These are phyloP conservation scores for Paraphoma chrysanthemicola DNA, from an alignment of 2,329 filamentous ascomycete species.

Conservation along the genomic window DNA sequence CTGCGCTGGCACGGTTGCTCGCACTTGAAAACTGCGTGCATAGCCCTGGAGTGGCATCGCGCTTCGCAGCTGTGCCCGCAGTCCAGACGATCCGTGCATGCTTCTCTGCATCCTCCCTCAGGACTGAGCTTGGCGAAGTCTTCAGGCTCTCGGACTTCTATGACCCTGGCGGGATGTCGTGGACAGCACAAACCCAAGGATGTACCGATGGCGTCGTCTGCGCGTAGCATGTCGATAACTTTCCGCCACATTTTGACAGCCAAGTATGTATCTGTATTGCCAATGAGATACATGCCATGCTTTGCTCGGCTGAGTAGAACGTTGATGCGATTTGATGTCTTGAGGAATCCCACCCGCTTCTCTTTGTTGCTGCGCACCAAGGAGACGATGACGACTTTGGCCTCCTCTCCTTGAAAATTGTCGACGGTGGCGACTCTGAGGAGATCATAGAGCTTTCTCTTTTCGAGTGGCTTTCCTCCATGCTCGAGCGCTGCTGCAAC, in stretches of 20 bases:
- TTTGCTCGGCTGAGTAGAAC: constrained; percentile 71
- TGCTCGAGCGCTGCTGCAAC: constrained; percentile 1
- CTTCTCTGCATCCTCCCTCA: constrained; percentile 38
- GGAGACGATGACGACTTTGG: constrained; percentile 72
- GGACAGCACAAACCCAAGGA: constrained; percentile 35
- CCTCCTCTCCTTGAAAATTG: constrained; percentile 81
- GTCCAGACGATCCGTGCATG: constrained; percentile 28
- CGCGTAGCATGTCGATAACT: constrained; percentile 61
- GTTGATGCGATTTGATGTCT: constrained; percentile 71
- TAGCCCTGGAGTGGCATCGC: constrained; percentile 38
- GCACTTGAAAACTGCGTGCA: constrained; percentile 37
- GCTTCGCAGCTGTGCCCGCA: constrained; percentile 40
- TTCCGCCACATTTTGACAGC: constrained; percentile 69
- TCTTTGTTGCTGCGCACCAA: constrained; percentile 72
- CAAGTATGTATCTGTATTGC: constrained; percentile 66
- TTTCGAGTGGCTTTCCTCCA: constrained; percentile 23
- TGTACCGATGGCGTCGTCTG: constrained; percentile 18
- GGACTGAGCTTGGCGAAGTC: constrained; percentile 37
- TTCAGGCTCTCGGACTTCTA: constrained; percentile 32
- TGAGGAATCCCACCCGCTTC: constrained; percentile 69
- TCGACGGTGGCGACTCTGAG: constrained; percentile 68
- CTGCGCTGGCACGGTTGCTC: constrained; percentile 32
- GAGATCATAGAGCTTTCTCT: constrained; percentile 28
- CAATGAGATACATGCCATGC: constrained; percentile 75
- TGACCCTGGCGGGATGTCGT: constrained; percentile 30